A percentile compares a stretch with the other conserved stretches of the same genome.
These are phyloP conservation scores for Limnomonas spitsbergensis DNA, from an alignment of 139 green algal species.

Conservation along the genomic window DNA sequence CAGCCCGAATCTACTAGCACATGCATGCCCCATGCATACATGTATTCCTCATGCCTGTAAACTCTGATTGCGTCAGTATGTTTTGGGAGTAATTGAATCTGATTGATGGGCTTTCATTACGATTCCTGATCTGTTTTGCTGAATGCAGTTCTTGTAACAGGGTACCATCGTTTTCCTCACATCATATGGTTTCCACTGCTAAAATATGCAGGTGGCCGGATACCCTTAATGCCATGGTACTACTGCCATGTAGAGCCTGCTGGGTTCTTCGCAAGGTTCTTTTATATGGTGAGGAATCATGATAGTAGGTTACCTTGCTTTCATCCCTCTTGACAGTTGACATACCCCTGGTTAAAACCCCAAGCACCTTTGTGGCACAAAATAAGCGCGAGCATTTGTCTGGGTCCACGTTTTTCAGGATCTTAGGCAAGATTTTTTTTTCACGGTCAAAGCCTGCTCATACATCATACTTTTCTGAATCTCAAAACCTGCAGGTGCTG, in stretches of 20 bases:
- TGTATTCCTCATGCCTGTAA: neutral
- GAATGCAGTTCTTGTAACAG: neutral
- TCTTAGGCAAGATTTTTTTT: no score
- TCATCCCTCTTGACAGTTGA: no score
- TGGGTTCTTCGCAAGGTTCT: slow-evolving; percentile 12
- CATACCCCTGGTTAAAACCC: no score
- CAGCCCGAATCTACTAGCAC: no score
- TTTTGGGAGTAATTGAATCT: neutral
- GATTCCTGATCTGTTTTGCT: neutral
- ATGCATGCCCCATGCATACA: slow-evolving; percentile 1
- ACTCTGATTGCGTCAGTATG: neutral
- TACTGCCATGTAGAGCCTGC: slow-evolving; percentile 39
- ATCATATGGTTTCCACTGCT: neutral
- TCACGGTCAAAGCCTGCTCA: no score
- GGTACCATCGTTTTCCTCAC: neutral
- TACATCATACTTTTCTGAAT: no score
- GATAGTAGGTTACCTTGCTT: no score
- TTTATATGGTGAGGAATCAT: slow-evolving; percentile 35
- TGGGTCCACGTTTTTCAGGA: no score
- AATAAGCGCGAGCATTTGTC: no score
- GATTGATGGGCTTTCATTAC: neutral
- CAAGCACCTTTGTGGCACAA: no score
- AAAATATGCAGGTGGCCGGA: slow-evolving; percentile 29
- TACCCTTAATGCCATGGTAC: slow-evolving; percentile 53
- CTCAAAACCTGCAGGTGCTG: slow-evolving; percentile 33